phyloP scores from a whole-genome alignment of 2,329 filamentous ascomycete species.

The Penicillium sp. region DNA sequence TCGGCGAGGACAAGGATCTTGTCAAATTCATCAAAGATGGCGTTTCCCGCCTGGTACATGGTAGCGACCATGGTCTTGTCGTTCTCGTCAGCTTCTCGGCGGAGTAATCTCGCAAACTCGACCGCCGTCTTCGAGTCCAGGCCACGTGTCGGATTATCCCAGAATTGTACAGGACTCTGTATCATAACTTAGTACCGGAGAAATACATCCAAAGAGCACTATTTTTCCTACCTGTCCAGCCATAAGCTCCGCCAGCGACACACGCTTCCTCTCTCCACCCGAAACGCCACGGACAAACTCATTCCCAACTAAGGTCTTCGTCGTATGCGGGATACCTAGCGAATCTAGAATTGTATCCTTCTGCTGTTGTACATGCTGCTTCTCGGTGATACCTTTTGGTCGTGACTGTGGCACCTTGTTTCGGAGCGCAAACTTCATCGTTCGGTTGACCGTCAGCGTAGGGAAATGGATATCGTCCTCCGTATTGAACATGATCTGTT shows the following conservation, averaged over 20 bases:
- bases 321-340: slow-evolving; percentile 54
- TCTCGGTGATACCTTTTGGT: slow-evolving; percentile 29
- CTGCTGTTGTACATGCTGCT: slow-evolving; percentile 37
- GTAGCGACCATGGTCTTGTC: slow-evolving; percentile 65
- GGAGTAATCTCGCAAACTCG: slow-evolving; percentile 62
- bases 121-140: slow-evolving; percentile 68
- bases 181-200: background rate
- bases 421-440: slow-evolving; percentile 72
- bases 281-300: slow-evolving; percentile 69
- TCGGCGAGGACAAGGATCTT: slow-evolving; percentile 70
- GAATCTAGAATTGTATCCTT: slow-evolving; percentile 39
- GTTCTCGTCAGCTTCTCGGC: slow-evolving; percentile 64
- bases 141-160: slow-evolving; percentile 70
- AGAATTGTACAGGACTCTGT: slow-evolving; percentile 61
- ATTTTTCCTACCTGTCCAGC: slow-evolving; percentile 53
- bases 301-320: slow-evolving; percentile 69
- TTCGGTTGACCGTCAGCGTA: slow-evolving; percentile 74
- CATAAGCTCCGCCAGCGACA: slow-evolving; percentile 66
- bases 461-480: slow-evolving; percentile 78
- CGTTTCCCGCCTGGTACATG: slow-evolving; percentile 71
- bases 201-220: background rate
- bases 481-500: slow-evolving; percentile 70
- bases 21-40: slow-evolving; percentile 70
- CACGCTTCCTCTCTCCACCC: slow-evolving; percentile 71
- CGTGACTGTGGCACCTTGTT: slow-evolving; percentile 44